Base-by-base conservation (phyloP, 306 rosid genomes). In the Lathyrus oleraceus region DNA sequence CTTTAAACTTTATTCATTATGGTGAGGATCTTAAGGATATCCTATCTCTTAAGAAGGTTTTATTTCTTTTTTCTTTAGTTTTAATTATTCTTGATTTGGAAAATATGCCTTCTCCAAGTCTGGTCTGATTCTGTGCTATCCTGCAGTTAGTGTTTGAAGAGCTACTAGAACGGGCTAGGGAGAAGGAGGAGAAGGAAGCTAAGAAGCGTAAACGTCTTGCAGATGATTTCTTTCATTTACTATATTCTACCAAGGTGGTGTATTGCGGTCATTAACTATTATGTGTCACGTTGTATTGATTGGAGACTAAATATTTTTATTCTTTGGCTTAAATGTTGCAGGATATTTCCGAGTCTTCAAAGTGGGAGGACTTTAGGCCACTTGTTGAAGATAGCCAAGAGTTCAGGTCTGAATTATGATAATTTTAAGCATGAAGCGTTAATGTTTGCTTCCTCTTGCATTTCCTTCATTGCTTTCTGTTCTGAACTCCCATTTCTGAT, bases 101-200 rank as follows among this genome's bases (percentile, higher is more conserved):
- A 70, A n/a, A 30, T 69, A 47, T 19, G 13, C 30, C 58, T 54
- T 64, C 49, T 67, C n/a, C 23, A 45, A 27, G 63, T 73, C 38
- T 74, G 62, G 51, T 71, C 38, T 70, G 68, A 76, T 69, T 61
- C 76, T 73, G 75, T 69, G 56, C 65, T 45, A 56, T 71, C 76
- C 72, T 83, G 89, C 93, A 92, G 98, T 70, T 92, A 51, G 95
- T 89, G 69, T 90, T 90, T 79, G 95, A 90, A 48, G 98, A 92
- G 71, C 82, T 89, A 77, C 81, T 86, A 19, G 96, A 85, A 76
- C 85, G 96, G 49, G 88, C 78, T 11, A 83, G 77, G 80, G 96
- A 92, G 84, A 92, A 85, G 81, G 96, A 92, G 80, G 96, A 92
- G 79, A 92, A 89, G 83, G 96, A 89, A 76, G 91, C 91, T 56